phyloP scores from a whole-genome alignment of 192 early-diverging fungal genomes.

The Entrophospora sp. region DNA sequence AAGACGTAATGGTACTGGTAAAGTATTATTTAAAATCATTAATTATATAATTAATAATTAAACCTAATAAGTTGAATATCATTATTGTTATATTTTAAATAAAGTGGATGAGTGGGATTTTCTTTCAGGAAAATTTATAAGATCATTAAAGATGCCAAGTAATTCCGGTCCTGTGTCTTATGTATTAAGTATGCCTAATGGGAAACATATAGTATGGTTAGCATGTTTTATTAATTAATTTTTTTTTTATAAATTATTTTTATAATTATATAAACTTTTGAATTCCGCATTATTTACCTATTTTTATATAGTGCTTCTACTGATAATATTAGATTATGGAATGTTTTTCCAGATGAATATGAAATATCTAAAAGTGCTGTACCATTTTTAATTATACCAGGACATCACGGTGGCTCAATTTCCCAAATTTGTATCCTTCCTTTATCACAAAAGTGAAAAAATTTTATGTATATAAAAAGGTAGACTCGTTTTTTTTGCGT shows the following conservation, averaged over 20 bases:
- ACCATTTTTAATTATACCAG: conserved; percentile 90
- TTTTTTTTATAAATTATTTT: not conserved
- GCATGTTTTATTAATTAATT: not conserved
- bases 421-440: conserved; percentile 54
- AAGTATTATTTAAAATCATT: not conserved
- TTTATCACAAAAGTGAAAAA: not conserved
- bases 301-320: conserved; percentile 60
- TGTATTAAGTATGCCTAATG: conserved; percentile 70
- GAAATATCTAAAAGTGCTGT: conserved; percentile 37
- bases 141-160: conserved; percentile 70
- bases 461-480: not conserved
- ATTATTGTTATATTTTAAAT: not conserved
- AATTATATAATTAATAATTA: not conserved
- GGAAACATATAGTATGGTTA: conserved; percentile 76
- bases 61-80: not conserved
- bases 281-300: not conserved
- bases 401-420: conserved; percentile 83
- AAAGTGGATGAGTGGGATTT: conserved; percentile 87
- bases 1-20: conserved; percentile 75
- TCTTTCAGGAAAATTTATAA: conserved; percentile 49
- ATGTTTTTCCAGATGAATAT: conserved; percentile 44
- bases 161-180: conserved; percentile 83
- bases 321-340: conserved; percentile 92
- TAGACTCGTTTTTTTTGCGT: not conserved
- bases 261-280: not conserved